These are phyloP conservation scores for Pseudodiploospora longispora DNA, from an alignment of 2,329 filamentous ascomycete genomes.

Conservation along the genomic window DNA sequence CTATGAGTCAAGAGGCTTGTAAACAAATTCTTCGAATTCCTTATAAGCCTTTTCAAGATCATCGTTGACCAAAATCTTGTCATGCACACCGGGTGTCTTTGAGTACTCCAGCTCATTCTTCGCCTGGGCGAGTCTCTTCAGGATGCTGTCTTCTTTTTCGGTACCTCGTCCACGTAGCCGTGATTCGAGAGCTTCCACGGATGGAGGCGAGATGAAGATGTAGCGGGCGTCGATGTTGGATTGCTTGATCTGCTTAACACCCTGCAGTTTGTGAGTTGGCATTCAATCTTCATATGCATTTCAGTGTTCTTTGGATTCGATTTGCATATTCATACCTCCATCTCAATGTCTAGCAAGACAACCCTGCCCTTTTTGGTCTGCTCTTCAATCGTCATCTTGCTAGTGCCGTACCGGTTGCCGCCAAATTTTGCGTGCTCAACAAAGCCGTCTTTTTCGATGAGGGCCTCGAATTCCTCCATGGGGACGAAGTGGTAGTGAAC, in stretches of 20 bases:
- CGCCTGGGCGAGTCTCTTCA: conserved; percentile 63
- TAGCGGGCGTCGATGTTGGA: conserved; percentile 69
- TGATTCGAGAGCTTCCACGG: conserved; percentile 62
- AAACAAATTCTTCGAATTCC: conserved; percentile 44
- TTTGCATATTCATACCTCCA: conserved; percentile 56
- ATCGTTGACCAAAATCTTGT: conserved; percentile 32
- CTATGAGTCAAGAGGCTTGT: conserved; percentile 19
- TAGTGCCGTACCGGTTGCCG: conserved; percentile 81
- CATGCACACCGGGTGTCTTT: conserved; percentile 50
- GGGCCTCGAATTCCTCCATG: conserved; percentile 56
- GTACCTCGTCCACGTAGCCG: conserved; percentile 68
- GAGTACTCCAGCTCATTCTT: conserved; percentile 67
- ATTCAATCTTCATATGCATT: not conserved
- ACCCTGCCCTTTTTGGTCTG: conserved; percentile 62
- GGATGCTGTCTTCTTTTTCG: conserved; percentile 66
- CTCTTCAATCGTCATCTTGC: conserved; percentile 68
- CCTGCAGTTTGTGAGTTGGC: conserved; percentile 26
- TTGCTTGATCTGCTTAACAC: conserved; percentile 85
- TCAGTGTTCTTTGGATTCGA: not conserved
- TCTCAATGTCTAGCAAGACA: conserved; percentile 90
- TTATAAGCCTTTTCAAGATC: conserved; percentile 44
- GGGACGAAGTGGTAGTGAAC: conserved; percentile 74
- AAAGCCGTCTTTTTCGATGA: conserved; percentile 65
- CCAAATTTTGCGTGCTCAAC: conserved; percentile 83
- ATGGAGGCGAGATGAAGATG: conserved; percentile 78